Evolutionary conservation across 495 filamentous ascomycete genomes (phyloP).

Genomic region (Lophiotrema nucula): DNA sequence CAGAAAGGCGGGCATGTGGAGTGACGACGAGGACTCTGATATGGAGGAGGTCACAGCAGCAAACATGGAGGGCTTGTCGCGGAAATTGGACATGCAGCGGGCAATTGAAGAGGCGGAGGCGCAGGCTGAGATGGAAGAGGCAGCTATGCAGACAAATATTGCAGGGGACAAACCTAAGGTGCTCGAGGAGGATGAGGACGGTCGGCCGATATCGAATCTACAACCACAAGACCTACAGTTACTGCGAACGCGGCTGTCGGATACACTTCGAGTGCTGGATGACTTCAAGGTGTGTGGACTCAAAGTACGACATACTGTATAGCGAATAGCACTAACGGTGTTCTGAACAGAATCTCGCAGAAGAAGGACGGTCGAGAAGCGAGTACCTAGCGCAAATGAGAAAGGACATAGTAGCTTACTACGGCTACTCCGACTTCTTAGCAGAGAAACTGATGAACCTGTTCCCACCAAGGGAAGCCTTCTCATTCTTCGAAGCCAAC

Average conservation of each 20-base stretch:
- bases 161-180: conserved; percentile 73
- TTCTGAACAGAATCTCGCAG: conserved; percentile 68
- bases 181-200: conserved; percentile 59
- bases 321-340: no score
- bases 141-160: conserved; percentile 94
- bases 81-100: conserved; percentile 70
- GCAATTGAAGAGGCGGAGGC: conserved; percentile 73
- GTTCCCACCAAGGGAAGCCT: conserved; percentile 90
- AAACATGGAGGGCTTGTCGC: conserved; percentile 89
- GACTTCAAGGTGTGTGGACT: no score
- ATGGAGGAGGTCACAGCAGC: conserved; percentile 92
- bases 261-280: conserved; percentile 86
- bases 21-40: conserved; percentile 84
- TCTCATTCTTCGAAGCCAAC: conserved; percentile 98
- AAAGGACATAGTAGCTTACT: conserved; percentile 91
- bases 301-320: no score
- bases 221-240: conserved; percentile 87
- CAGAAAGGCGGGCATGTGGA: conserved; percentile 65
- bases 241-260: conserved; percentile 84
- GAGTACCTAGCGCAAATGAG: conserved; percentile 85
- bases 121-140: conserved; percentile 76
- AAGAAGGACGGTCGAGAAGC: conserved; percentile 73
- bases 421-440: conserved; percentile 80
- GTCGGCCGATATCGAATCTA: conserved; percentile 50
- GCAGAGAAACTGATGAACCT: conserved; percentile 86